Base-by-base conservation (phyloP, 1,139 yeast species). In the Insectozyma bohioensis region DNA sequence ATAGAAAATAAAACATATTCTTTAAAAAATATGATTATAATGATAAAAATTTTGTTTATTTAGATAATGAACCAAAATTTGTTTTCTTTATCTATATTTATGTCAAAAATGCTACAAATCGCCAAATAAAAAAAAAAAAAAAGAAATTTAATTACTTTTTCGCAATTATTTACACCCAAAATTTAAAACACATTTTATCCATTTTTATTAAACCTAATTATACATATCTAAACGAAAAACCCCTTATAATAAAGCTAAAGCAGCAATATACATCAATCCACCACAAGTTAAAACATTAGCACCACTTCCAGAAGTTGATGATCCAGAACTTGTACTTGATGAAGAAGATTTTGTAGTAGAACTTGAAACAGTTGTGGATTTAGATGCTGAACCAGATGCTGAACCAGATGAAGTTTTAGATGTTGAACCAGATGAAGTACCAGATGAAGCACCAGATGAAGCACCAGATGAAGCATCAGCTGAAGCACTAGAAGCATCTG, bases 171-270 rank as follows among this genome's bases (percentile, higher is more conserved):
- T n/a, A n/a, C n/a, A n/a, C n/a, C n/a, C n/a, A n/a, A n/a, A n/a
- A n/a, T n/a, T n/a, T n/a, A n/a, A n/a, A n/a, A n/a, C n/a, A n/a
- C n/a, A n/a, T n/a, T n/a, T n/a, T n/a, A n/a, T n/a, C n/a, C n/a
- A n/a, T n/a, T n/a, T n/a, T n/a, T n/a, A n/a, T n/a, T n/a, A n/a
- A n/a, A n/a, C n/a, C n/a, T n/a, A n/a, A n/a, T n/a, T n/a, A n/a
- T n/a, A n/a, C n/a, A n/a, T n/a, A n/a, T n/a, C n/a, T n/a, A n/a
- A n/a, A n/a, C n/a, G n/a, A n/a, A n/a, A n/a, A n/a, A n/a, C n/a
- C n/a, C n/a, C 21, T 20, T 33, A 33, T 24, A 33, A 23, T 21
- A 34, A 34, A 13, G 37, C 37, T 26, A 35, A 21, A 23, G 38
- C 38, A 31, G 38, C 38, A 15, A 31, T 26, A 13, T 35, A 35